phyloP scores from a whole-genome alignment of 2,329 filamentous ascomycete species.

The Fusarium sp. region DNA sequence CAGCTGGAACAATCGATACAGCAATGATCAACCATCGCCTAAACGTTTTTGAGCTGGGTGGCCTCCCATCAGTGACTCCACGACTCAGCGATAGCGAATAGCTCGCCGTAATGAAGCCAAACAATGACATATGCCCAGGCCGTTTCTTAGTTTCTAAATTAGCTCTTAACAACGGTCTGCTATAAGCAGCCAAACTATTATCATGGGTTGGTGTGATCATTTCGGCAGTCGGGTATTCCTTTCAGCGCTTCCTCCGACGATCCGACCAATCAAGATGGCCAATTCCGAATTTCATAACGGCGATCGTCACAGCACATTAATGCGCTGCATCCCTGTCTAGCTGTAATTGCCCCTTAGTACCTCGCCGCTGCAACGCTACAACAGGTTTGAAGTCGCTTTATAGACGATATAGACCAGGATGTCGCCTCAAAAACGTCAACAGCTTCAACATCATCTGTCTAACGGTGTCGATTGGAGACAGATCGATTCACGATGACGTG shows the following conservation, averaged over 20 bases:
- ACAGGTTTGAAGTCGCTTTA: slow-evolving; percentile 28
- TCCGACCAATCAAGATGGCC: slow-evolving; percentile 8
- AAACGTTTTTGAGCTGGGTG: background rate
- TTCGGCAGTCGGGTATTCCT: slow-evolving; percentile 22
- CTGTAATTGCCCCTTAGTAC: slow-evolving; percentile 12
- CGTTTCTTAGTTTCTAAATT: background rate
- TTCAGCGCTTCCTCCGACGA: slow-evolving; percentile 27
- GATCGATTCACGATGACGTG: slow-evolving; percentile 32
- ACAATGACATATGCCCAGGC: slow-evolving; percentile 25
- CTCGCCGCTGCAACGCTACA: slow-evolving; percentile 37
- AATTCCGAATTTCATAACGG: background rate
- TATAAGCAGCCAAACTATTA: background rate
- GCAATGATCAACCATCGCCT: background rate
- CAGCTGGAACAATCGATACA: background rate
- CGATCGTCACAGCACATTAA: slow-evolving; percentile 26
- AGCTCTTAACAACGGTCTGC: background rate
- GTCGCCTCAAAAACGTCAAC: slow-evolving; percentile 28
- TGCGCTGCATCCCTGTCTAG: slow-evolving; percentile 35
- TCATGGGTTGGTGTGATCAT: slow-evolving; percentile 11
- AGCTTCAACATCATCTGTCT: slow-evolving; percentile 8
- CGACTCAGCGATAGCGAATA: background rate
- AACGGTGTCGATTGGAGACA: slow-evolving; percentile 2
- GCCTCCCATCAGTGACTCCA: background rate
- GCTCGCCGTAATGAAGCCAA: background rate
- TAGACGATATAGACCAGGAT: slow-evolving; percentile 33